These are phyloP conservation scores for Wilcoxina mikolae DNA, from an alignment of 495 filamentous ascomycete species.

Conservation along the genomic window DNA sequence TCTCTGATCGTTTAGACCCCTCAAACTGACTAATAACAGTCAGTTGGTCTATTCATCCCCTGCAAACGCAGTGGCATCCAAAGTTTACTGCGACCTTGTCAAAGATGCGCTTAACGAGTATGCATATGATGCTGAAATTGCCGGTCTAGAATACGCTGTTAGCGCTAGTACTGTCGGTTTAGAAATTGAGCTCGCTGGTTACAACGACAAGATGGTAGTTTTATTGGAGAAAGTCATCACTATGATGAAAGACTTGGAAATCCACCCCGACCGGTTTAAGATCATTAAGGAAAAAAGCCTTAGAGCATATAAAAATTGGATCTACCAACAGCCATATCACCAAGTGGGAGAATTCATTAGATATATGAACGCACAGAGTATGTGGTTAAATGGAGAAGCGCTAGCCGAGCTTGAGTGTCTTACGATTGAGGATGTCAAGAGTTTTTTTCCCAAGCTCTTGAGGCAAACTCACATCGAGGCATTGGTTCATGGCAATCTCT, in stretches of 20 bases:
- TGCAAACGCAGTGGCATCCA: constrained; percentile 57
- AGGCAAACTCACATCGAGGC: constrained; percentile 77
- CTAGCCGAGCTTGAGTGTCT: constrained; percentile 60
- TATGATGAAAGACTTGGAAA: constrained; percentile 69
- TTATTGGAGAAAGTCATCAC: constrained; percentile 80
- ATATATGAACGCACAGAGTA: constrained; percentile 62
- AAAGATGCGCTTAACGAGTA: constrained; percentile 85
- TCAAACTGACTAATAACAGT: constrained; percentile 22
- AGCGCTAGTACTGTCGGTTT: constrained; percentile 54
- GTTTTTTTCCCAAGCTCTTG: constrained; percentile 67
- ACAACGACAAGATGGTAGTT: constrained; percentile 90
- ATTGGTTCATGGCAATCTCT: constrained; percentile 80
- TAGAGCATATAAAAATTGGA: constrained; percentile 66
- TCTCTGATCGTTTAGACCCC: not conserved
- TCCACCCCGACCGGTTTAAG: constrained; percentile 71
- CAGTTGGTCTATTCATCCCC: constrained; percentile 64
- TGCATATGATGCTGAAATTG: constrained; percentile 89
- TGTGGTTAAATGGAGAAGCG: constrained; percentile 69
- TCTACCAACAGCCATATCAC: constrained; percentile 72
- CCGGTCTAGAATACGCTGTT: constrained; percentile 74
- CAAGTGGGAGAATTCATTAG: constrained; percentile 76
- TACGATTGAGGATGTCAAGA: constrained; percentile 54
- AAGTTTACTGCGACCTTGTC: constrained; percentile 74
- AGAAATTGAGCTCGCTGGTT: constrained; percentile 68
- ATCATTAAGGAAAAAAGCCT: constrained; percentile 78